Evolutionary conservation across 75 land plant species (phyloP).

Genomic region (Cupressus sempervirens): DNA sequence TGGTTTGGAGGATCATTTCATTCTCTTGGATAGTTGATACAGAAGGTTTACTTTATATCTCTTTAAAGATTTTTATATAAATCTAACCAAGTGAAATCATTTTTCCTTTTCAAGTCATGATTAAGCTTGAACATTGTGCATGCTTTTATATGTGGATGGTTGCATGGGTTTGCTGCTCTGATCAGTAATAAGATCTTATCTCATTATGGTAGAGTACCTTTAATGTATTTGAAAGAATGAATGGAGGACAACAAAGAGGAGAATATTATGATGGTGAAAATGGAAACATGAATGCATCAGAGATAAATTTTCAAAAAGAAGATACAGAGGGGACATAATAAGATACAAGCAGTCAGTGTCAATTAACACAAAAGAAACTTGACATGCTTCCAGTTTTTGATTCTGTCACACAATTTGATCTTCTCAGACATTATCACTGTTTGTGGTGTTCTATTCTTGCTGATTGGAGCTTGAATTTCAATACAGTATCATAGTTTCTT

Average conservation of each 20-base stretch:
- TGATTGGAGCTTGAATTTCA: not conserved
- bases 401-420: not conserved
- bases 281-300: not conserved
- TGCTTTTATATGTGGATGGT: not conserved
- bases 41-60: not conserved
- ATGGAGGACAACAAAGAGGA: not conserved
- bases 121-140: not conserved
- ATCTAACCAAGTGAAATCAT: not conserved
- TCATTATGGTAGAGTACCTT: not conserved
- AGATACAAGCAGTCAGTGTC: not conserved
- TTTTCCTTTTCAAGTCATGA: not conserved
- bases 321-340: not conserved
- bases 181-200: not conserved
- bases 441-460: not conserved
- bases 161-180: not conserved
- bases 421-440: not conserved
- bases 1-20: not conserved
- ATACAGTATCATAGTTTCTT: not conserved
- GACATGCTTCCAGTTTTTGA: not conserved
- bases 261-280: not conserved
- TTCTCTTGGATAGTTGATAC: not conserved
- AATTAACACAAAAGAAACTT: not conserved
- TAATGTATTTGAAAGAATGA: not conserved
- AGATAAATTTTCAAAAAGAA: not conserved
- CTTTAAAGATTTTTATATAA: not conserved